Conservation (phyloP, 495 filamentous ascomycete species). For the Cudoniella acicularis region DNA sequence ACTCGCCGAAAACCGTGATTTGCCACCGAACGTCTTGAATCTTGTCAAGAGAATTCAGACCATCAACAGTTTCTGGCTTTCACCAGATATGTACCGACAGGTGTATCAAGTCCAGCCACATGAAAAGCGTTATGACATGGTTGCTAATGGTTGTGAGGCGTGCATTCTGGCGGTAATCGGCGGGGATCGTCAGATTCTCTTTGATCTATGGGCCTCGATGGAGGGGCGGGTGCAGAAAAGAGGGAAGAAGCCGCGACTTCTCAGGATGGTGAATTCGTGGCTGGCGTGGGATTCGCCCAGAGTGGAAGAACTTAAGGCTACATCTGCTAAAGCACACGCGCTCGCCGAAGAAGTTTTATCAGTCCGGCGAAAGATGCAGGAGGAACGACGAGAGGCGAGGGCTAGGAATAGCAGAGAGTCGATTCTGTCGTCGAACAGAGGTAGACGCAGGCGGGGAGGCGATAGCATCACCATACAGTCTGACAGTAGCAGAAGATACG, state of each 20-base stretch:
- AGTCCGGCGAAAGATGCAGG: no score
- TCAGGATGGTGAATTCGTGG: slow-evolving; percentile 39
- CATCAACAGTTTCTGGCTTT: slow-evolving; percentile 35
- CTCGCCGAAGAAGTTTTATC: no score
- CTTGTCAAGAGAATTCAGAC: slow-evolving; percentile 31
- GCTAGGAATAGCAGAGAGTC: no score
- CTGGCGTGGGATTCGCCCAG: no score
- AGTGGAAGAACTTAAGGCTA: no score
- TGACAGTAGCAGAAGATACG: no score
- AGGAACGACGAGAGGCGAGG: no score
- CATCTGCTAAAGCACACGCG: no score
- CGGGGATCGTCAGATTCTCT: slow-evolving; percentile 31
- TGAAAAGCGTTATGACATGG: slow-evolving; percentile 19
- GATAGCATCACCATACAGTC: no score
- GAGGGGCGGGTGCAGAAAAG: slow-evolving; percentile 29
- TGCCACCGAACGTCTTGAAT: slow-evolving; percentile 17
- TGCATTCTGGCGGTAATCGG: slow-evolving; percentile 42
- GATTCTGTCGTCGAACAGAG: no score
- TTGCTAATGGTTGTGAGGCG: slow-evolving; percentile 37
- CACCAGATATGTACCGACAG: slow-evolving; percentile 26
- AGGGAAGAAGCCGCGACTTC: slow-evolving; percentile 25
- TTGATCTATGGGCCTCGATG: slow-evolving; percentile 34
- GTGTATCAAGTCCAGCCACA: background rate
- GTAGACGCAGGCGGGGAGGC: no score
- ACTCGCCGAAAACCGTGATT: slow-evolving; percentile 22